A percentile compares a stretch with the other conserved stretches of the same genome.
phyloP scores from a whole-genome alignment of 2,329 filamentous ascomycete species.

The Endothia cerciana region DNA sequence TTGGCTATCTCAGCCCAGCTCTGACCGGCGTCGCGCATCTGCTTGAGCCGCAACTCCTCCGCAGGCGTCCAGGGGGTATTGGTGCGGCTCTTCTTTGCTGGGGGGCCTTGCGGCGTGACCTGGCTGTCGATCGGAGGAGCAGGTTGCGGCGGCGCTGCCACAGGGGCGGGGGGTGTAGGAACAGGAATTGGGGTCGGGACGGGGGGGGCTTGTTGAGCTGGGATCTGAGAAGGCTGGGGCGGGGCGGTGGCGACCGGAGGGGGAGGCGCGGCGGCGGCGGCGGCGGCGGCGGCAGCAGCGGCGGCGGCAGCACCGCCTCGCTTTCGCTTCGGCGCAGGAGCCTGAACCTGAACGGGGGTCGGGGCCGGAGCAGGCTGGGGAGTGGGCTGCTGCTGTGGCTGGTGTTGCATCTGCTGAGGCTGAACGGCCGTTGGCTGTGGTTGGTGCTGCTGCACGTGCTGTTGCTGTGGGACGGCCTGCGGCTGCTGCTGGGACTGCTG shows the following conservation, averaged over 20 bases:
- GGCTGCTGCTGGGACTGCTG: slow-evolving; percentile 41
- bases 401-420: slow-evolving; percentile 32
- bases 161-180: slow-evolving; percentile 35
- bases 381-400: slow-evolving; percentile 36
- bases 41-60: slow-evolving; percentile 89
- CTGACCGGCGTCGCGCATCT: slow-evolving; percentile 89
- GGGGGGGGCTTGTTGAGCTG: slow-evolving; percentile 37
- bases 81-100: slow-evolving; percentile 90
- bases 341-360: slow-evolving; percentile 30
- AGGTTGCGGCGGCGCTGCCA: slow-evolving; percentile 35
- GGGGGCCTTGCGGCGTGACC: slow-evolving; percentile 50
- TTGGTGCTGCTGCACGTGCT: slow-evolving; percentile 33
- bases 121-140: slow-evolving; percentile 38
- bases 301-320: slow-evolving; percentile 44
- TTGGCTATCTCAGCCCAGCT: slow-evolving; percentile 99
- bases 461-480: slow-evolving; percentile 41
- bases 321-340: slow-evolving; percentile 33
- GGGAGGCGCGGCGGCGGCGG: slow-evolving; percentile 35
- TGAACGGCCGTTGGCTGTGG: slow-evolving; percentile 31
- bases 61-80: slow-evolving; percentile 98
- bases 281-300: slow-evolving; percentile 39
- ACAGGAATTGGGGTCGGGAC: slow-evolving; percentile 35
- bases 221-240: slow-evolving; percentile 40
- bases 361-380: slow-evolving; percentile 36
- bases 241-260: slow-evolving; percentile 37